phyloP scores from a whole-genome alignment of 225 moss, liverwort and hornwort genomes.

The Climacium dendroides region DNA sequence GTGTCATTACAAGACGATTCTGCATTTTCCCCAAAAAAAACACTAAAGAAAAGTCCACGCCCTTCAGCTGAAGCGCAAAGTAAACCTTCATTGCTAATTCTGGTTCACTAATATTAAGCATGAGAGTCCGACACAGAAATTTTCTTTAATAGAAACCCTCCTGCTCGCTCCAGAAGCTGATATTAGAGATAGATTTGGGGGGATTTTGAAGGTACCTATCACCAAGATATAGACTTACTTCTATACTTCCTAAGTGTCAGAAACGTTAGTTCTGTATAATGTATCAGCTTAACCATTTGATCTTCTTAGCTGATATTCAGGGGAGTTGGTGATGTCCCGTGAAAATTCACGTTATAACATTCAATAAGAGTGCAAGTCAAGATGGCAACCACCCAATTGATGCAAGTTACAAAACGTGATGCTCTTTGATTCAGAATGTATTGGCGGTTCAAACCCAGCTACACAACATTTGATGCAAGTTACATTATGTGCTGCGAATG shows the following conservation, averaged over 20 bases:
- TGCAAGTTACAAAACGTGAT: background rate
- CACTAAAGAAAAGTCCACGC: background rate
- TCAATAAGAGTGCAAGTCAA: background rate
- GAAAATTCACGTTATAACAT: background rate
- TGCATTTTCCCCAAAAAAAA: background rate
- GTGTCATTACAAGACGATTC: background rate
- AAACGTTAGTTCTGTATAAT: background rate
- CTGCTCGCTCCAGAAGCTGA: background rate
- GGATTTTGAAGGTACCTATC: background rate
- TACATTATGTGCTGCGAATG: background rate
- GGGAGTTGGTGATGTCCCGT: background rate
- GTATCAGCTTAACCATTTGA: background rate
- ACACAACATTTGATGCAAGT: slow-evolving; percentile 2
- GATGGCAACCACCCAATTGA: background rate
- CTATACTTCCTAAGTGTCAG: background rate
- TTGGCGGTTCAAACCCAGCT: background rate
- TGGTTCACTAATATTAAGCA: background rate
- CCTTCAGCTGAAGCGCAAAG: background rate
- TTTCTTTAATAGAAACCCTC: background rate
- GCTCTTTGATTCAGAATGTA: background rate
- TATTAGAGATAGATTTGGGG: background rate
- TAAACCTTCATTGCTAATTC: background rate
- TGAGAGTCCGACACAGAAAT: background rate
- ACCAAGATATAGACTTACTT: background rate
- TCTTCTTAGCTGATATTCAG: background rate